Percentiles rank a stretch among this genome's conserved stretches.
Conservation (phyloP, 2,329 filamentous ascomycete genomes). For the Aspergillus piperis region DNA sequence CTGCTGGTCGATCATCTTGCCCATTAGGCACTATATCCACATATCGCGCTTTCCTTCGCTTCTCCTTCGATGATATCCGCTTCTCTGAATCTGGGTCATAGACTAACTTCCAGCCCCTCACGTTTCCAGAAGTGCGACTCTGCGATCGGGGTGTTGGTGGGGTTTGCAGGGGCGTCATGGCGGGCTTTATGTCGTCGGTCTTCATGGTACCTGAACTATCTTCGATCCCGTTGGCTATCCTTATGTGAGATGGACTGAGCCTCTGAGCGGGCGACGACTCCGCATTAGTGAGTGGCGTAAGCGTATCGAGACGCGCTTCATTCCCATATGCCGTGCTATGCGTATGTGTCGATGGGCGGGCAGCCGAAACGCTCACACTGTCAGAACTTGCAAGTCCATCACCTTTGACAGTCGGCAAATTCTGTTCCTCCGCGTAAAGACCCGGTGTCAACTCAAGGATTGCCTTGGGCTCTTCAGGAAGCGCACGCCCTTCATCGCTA, state of each 20-base stretch:
- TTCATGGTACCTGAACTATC: constrained; percentile 33
- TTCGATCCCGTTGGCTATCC: constrained; percentile 37
- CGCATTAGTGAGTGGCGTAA: constrained; percentile 67
- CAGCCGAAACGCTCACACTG: constrained; percentile 71
- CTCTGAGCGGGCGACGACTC: constrained; percentile 65
- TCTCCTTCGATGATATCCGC: constrained; percentile 58
- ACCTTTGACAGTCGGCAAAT: constrained; percentile 54
- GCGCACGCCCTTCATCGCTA: constrained; percentile 16
- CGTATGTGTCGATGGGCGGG: constrained; percentile 59
- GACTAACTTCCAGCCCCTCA: constrained; percentile 59
- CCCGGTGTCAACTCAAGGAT: constrained; percentile 15
- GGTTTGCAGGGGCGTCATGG: constrained; percentile 45
- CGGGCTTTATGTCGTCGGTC: constrained; percentile 29
- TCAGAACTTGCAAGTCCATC: constrained; percentile 72
- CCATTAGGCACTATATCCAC: constrained; percentile 58
- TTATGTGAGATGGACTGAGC: constrained; percentile 54
- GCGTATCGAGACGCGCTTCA: constrained; percentile 53
- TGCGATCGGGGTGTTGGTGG: constrained; percentile 51
- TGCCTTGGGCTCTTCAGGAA: constrained; percentile 12
- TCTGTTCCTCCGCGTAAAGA: constrained; percentile 16
- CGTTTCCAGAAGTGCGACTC: constrained; percentile 52
- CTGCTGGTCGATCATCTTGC: constrained; percentile 63
- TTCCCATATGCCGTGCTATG: constrained; percentile 58
- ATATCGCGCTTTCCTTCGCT: constrained; percentile 56
- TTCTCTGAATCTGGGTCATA: constrained; percentile 66